A percentile compares a stretch with the other conserved stretches of the same genome.
These are phyloP conservation scores for Senecio squalidus DNA, from an alignment of 140 eudicot genomes.

Conservation along the genomic window DNA sequence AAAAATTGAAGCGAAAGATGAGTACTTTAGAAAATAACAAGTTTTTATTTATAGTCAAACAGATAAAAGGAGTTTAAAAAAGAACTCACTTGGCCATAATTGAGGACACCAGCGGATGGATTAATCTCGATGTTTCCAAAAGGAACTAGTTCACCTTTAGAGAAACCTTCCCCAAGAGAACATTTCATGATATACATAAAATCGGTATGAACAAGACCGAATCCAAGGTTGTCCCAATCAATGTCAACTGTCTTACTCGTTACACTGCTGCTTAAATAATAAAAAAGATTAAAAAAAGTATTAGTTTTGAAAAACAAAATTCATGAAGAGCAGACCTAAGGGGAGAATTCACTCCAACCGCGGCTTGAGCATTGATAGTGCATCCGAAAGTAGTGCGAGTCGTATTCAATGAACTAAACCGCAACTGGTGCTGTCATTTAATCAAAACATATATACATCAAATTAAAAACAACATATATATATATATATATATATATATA, in stretches of 20 bases:
- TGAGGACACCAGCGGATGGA: constrained; percentile 85
- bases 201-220: constrained; percentile 68
- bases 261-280: constrained; percentile 20
- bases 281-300: not conserved
- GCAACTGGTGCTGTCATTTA: constrained; percentile 35
- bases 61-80: no score
- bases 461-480: not conserved
- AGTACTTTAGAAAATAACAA: no score
- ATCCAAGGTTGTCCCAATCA: constrained; percentile 93
- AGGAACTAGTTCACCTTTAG: constrained; percentile 67
- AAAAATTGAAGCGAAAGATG: no score
- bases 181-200: constrained; percentile 81
- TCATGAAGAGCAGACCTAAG: constrained; percentile 25
- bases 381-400: constrained; percentile 3
- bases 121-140: constrained; percentile 90
- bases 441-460: not conserved
- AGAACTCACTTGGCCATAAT: constrained; percentile 90
- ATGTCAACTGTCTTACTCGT: constrained; percentile 52
- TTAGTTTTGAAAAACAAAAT: not conserved
- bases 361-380: constrained; percentile 12
- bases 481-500: not conserved
- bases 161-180: constrained; percentile 52
- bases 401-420: constrained; percentile 12
- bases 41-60: no score
- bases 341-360: constrained; percentile 45